Evolutionary conservation across 139 green algal species (phyloP), one percentile per base, ranked within the genome.

Genomic region (Microglena sp.): DNA sequence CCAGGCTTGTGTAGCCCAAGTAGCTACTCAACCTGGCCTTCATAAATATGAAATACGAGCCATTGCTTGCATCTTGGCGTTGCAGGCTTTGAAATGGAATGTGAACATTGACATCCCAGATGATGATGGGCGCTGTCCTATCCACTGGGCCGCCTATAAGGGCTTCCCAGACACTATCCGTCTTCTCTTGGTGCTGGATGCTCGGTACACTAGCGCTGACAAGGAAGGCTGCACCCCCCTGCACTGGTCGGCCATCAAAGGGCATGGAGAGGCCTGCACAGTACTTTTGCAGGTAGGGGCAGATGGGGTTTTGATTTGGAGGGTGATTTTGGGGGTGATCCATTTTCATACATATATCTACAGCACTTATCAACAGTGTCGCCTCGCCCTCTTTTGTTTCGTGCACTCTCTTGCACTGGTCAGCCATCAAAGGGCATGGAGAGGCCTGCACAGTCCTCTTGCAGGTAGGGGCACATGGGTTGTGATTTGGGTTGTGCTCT

Each of bases 361-460:
- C n/a, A n/a, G n/a, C n/a, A n/a, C n/a, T n/a, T n/a, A n/a, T n/a
- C n/a, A n/a, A n/a, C n/a, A n/a, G n/a, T n/a, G n/a, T n/a, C n/a
- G n/a, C n/a, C n/a, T n/a, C n/a, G n/a, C n/a, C n/a, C n/a, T n/a
- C n/a, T n/a, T n/a, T n/a, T n/a, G n/a, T n/a, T n/a, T n/a, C n/a
- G n/a, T 97, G 93, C 80, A 98, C 90, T 4, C 77, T 90, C 6
- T 69, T 98, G 73, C 92, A 98, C 76, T 98, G 92, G 92, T 90
- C 92, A 0, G 92, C 92, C 5, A 95, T 97, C 55, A 81, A 83
- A 27, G 94, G 94, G 54, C 89, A 97, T 55, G 77, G 82, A 2
- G 93, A 99, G 66, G 89, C 86, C 0, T 87, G 78, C 64, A 96
- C 85, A 0, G 69, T 96, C 45, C 81, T 99, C 27, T 67, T 97